A percentile compares a stretch with the other conserved stretches of the same genome.
Conservation (phyloP, 805 yeast species). For the Saccharomycopsis sp. region DNA sequence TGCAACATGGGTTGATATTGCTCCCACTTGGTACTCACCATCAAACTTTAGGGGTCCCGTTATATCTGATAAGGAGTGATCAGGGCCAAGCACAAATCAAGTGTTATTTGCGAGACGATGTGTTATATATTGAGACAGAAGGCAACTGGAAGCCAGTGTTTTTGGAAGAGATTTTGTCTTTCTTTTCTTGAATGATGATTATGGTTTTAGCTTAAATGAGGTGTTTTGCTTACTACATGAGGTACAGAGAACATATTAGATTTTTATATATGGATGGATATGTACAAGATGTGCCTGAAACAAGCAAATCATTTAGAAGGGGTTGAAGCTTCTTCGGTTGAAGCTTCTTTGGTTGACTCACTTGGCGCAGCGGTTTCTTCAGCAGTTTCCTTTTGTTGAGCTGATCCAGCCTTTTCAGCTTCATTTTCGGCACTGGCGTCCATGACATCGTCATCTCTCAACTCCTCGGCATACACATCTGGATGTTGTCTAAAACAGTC, state of each 20-base stretch:
- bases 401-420: neutral
- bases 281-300: too few species aligned
- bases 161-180: neutral
- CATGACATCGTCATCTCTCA: slow-evolving; percentile 57
- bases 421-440: slow-evolving; percentile 10
- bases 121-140: slow-evolving; percentile 39
- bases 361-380: slow-evolving; percentile 22
- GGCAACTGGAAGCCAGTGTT: slow-evolving; percentile 33
- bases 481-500: slow-evolving; percentile 88
- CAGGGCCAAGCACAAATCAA: too few species aligned
- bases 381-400: slow-evolving; percentile 20
- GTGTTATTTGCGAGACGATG: slow-evolving; percentile 58
- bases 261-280: too few species aligned
- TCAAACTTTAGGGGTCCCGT: slow-evolving; percentile 33
- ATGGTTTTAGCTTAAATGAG: too few species aligned
- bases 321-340: too few species aligned
- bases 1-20: slow-evolving; percentile 37
- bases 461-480: slow-evolving; percentile 87
- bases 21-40: slow-evolving; percentile 29
- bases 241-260: too few species aligned
- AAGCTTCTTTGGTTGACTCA: too few species aligned
- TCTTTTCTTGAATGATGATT: too few species aligned
- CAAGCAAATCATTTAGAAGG: too few species aligned
- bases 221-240: too few species aligned
- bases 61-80: slow-evolving; percentile 35